A percentile compares a stretch with the other conserved stretches of the same genome.
Conservation (phyloP, 2,329 filamentous ascomycete genomes). For the Hypoxylon sp. region DNA sequence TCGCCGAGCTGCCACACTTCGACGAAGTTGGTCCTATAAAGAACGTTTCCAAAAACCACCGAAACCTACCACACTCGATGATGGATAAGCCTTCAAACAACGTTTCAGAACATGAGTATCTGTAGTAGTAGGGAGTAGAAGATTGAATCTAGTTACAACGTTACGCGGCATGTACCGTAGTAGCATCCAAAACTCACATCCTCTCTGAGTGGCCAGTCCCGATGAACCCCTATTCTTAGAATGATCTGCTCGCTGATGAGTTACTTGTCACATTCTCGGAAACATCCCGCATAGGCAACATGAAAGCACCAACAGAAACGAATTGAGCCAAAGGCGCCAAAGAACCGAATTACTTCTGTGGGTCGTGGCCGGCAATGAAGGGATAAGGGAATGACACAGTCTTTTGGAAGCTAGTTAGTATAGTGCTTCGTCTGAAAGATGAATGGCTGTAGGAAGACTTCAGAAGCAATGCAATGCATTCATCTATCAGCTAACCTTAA, state of each 20-base stretch:
- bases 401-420: too few relatives aligned
- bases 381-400: neutral
- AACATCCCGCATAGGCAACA: neutral
- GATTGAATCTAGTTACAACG: slow-evolving; percentile 2
- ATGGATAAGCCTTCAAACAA: slow-evolving; percentile 11
- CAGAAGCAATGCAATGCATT: neutral
- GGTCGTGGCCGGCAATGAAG: neutral
- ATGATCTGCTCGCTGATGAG: neutral
- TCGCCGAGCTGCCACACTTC: neutral
- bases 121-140: slow-evolving; percentile 3
- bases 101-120: slow-evolving; percentile 24
- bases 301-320: neutral
- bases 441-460: neutral
- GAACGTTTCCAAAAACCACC: slow-evolving; percentile 27
- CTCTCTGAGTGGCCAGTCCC: neutral
- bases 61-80: too few relatives aligned
- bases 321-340: neutral
- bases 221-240: slow-evolving; percentile 5
- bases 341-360: neutral
- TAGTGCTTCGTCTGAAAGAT: too few relatives aligned
- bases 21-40: slow-evolving; percentile 2
- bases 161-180: slow-evolving; percentile 1
- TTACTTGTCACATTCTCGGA: neutral
- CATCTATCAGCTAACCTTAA: neutral
- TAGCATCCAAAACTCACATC: neutral